phyloP scores from a whole-genome alignment of 768 basidiomycete genomes.

The Candolleomyces efflorescens region DNA sequence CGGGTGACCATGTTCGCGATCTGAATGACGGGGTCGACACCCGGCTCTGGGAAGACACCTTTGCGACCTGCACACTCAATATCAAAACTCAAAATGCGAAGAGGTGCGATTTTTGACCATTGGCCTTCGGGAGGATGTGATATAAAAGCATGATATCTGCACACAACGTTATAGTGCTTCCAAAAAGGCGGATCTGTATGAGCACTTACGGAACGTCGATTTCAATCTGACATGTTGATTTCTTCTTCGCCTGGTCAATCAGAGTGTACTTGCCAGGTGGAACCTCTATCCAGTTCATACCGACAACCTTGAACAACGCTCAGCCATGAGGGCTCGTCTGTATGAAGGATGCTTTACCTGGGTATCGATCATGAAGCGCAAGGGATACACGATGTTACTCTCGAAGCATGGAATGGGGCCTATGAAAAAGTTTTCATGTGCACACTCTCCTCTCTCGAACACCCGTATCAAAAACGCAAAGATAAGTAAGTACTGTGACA shows the following conservation, averaged over 20 bases:
- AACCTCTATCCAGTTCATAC: slow-evolving; percentile 99
- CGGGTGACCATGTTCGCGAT: slow-evolving; percentile 99
- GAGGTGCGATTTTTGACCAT: slow-evolving; percentile 90
- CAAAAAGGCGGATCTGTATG: neutral
- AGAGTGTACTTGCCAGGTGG: slow-evolving; percentile 78
- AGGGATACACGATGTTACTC: slow-evolving; percentile 86
- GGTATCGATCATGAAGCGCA: slow-evolving; percentile 98
- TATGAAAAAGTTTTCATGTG: slow-evolving; percentile 55
- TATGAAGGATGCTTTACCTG: slow-evolving; percentile 46
- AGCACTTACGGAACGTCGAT: slow-evolving; percentile 61
- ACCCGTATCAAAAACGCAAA: slow-evolving; percentile 38
- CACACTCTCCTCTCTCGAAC: slow-evolving; percentile 73
- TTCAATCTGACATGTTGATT: slow-evolving; percentile 88
- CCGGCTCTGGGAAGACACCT: slow-evolving; percentile 93
- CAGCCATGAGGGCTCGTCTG: neutral
- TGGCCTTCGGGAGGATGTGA: slow-evolving; percentile 90
- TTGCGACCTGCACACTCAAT: slow-evolving; percentile 98
- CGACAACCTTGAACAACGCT: slow-evolving; percentile 64
- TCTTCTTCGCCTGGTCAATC: slow-evolving; percentile 51
- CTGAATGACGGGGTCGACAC: slow-evolving; percentile 92
- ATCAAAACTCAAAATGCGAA: slow-evolving; percentile 95
- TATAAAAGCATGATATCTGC: slow-evolving; percentile 78
- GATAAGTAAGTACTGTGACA: slow-evolving; percentile 9
- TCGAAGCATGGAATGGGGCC: slow-evolving; percentile 68
- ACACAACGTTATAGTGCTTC: neutral